These are phyloP conservation scores for Auriscalpium microsporum DNA, from an alignment of 768 basidiomycete genomes.

Conservation along the genomic window DNA sequence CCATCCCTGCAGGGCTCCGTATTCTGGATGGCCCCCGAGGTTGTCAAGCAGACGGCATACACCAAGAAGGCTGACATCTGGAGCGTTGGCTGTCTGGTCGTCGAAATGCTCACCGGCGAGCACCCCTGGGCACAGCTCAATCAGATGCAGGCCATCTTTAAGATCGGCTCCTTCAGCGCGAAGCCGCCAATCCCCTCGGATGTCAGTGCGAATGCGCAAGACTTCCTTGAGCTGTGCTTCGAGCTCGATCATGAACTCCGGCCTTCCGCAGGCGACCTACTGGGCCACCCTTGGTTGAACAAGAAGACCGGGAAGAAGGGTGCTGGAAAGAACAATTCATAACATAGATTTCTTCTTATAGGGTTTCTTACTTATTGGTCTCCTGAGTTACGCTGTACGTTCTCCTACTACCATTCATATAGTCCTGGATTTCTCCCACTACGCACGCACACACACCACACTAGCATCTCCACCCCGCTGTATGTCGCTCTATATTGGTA, in stretches of 20 bases:
- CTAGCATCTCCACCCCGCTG: too few species aligned
- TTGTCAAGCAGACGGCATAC: slow-evolving; percentile 91
- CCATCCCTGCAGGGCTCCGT: slow-evolving; percentile 96
- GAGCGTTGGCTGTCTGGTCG: slow-evolving; percentile 91
- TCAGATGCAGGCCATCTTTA: slow-evolving; percentile 99
- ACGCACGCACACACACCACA: too few species aligned
- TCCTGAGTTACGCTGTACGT: too few species aligned
- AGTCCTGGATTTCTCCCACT: too few species aligned
- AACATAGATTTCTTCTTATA: neutral
- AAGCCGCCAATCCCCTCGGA: slow-evolving; percentile 86
- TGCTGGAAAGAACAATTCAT: neutral
- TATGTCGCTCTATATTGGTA: too few species aligned
- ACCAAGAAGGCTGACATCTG: slow-evolving; percentile 93
- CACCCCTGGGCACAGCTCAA: slow-evolving; percentile 94
- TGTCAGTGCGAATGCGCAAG: slow-evolving; percentile 80
- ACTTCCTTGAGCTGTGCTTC: slow-evolving; percentile 82
- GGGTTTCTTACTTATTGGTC: neutral
- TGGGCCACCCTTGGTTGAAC: slow-evolving; percentile 66
- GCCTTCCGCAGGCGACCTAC: slow-evolving; percentile 68
- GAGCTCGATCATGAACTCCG: slow-evolving; percentile 75
- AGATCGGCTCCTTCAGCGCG: slow-evolving; percentile 88
- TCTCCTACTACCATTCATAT: too few species aligned
- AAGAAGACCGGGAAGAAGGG: slow-evolving; percentile 5
- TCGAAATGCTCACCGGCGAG: slow-evolving; percentile 95
- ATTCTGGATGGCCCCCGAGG: slow-evolving; percentile 99